Percentiles rank a stretch among this genome's conserved stretches.
phyloP scores from a whole-genome alignment of 2,329 filamentous ascomycete genomes.

The Penicillium sp. region DNA sequence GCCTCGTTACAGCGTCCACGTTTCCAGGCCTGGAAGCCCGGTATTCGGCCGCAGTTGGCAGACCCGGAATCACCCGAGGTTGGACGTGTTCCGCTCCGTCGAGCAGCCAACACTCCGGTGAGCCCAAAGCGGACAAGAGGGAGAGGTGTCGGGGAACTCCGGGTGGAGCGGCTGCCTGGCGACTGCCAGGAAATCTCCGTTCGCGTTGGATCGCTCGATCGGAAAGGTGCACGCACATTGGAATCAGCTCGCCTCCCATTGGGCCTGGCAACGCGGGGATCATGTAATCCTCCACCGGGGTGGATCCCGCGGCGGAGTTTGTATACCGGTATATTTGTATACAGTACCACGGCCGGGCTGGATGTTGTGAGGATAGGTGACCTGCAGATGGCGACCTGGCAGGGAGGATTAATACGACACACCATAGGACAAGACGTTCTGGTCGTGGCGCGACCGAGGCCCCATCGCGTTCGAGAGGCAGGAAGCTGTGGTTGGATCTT shows the following conservation, averaged over 20 bases:
- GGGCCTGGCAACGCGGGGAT: conserved; percentile 15
- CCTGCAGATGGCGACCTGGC: not conserved
- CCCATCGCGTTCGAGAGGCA: not conserved
- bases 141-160: conserved; percentile 24
- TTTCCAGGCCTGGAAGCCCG: conserved; percentile 5
- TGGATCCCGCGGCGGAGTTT: conserved; percentile 9
- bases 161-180: conserved; percentile 9
- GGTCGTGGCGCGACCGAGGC: not conserved
- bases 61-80: conserved; percentile 23
- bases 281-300: conserved; percentile 24
- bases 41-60: conserved; percentile 15
- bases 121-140: conserved; percentile 33
- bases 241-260: conserved; percentile 13
- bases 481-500: too few relatives aligned
- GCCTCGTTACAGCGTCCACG: not conserved
- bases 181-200: not conserved
- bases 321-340: conserved; percentile 1
- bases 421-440: not conserved
- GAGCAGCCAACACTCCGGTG: conserved; percentile 24
- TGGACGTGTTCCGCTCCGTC: conserved; percentile 17
- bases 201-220: too few relatives aligned
- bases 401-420: not conserved
- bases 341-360: not conserved
- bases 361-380: not conserved
- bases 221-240: conserved; percentile 3